Evolutionary conservation across 164 flowering plant genomes (phyloP).

Genomic region (Protea cynaroides): DNA sequence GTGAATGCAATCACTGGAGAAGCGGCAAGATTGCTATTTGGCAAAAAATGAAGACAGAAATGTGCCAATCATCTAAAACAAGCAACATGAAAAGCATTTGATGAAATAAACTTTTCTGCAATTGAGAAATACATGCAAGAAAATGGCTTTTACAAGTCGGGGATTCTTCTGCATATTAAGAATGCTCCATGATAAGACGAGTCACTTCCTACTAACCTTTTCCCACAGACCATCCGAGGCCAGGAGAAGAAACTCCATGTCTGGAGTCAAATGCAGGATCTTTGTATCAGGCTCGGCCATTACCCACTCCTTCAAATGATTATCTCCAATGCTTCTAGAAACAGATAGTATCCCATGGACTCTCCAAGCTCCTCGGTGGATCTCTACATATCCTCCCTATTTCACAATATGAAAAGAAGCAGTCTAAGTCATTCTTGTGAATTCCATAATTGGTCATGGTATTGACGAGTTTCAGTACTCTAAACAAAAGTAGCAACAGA

Average conservation of each 20-base stretch:
- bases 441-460: background rate
- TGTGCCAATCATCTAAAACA: background rate
- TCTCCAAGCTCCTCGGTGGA: slow-evolving; percentile 80
- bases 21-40: too few species aligned
- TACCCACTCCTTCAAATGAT: slow-evolving; percentile 76
- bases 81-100: slow-evolving; percentile 1
- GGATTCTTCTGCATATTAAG: too few species aligned
- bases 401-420: slow-evolving; percentile 6
- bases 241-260: slow-evolving; percentile 68
- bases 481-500: background rate
- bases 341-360: slow-evolving; percentile 79
- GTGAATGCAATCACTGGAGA: too few species aligned
- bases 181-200: background rate
- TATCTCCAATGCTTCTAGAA: slow-evolving; percentile 77
- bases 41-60: background rate
- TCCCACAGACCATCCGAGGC: slow-evolving; percentile 97
- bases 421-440: background rate
- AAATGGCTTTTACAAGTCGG: too few species aligned
- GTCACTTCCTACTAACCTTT: slow-evolving; percentile 38
- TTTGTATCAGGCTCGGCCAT: slow-evolving; percentile 78
- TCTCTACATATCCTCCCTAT: slow-evolving; percentile 86
- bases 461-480: background rate
- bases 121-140: too few species aligned
- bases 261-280: slow-evolving; percentile 40
- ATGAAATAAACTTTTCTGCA: too few species aligned